These are phyloP conservation scores for Mortierella sp. DNA, from an alignment of 371 early-diverging fungal genomes.

Conservation along the genomic window DNA sequence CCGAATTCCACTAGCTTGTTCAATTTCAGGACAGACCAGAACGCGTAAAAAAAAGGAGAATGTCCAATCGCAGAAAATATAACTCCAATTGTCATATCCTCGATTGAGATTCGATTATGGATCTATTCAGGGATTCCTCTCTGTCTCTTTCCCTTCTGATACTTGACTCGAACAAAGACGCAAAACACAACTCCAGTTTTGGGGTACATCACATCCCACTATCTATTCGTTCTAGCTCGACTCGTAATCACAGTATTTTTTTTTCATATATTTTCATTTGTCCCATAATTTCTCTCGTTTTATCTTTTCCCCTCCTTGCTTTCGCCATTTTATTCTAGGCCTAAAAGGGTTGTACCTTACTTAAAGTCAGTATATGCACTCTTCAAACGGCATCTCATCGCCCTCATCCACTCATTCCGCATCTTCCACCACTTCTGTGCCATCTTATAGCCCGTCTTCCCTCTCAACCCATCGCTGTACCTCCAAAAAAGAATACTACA, in stretches of 20 bases:
- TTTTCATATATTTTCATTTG: too few relatives aligned
- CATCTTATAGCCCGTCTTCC: too few relatives aligned
- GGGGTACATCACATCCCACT: neutral
- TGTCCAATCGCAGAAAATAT: neutral
- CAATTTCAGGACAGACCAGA: slow-evolving; percentile 36
- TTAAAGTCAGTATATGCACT: too few relatives aligned
- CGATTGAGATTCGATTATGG: neutral
- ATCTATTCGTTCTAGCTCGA: too few relatives aligned
- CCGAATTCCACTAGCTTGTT: slow-evolving; percentile 3
- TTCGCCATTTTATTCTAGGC: neutral
- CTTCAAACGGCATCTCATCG: neutral
- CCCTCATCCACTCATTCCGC: neutral
- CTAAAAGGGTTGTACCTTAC: neutral
- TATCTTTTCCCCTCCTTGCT: neutral
- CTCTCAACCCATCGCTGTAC: too few relatives aligned
- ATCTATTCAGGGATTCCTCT: neutral
- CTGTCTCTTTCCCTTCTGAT: neutral
- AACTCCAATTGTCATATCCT: neutral
- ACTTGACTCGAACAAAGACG: too few relatives aligned
- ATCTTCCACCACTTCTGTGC: neutral
- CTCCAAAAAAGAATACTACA: too few relatives aligned
- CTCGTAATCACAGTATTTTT: too few relatives aligned
- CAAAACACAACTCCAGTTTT: neutral
- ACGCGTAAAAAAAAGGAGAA: slow-evolving; percentile 13
- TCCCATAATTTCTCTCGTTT: too few relatives aligned